Percentiles rank a stretch among this genome's conserved stretches.
Evolutionary conservation across 2,329 filamentous ascomycete species (phyloP).

Genomic region (Hysterium pulicare): DNA sequence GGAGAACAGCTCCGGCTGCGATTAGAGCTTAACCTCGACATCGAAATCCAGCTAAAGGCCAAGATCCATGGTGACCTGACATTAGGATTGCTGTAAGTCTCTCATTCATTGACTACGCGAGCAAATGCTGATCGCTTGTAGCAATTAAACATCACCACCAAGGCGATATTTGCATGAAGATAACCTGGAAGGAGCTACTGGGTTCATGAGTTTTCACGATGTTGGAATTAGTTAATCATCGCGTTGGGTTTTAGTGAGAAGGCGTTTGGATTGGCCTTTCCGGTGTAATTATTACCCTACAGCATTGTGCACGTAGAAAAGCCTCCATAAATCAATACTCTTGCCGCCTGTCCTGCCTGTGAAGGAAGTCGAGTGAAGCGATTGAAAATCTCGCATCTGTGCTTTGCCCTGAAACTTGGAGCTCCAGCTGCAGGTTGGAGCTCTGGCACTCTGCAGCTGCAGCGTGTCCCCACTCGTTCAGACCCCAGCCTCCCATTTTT

Average conservation of each 20-base stretch:
- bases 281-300: conserved; percentile 18
- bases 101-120: neutral
- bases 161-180: neutral
- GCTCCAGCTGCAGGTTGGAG: too few relatives aligned
- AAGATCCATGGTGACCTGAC: conserved; percentile 63
- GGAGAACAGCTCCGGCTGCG: conserved; percentile 54
- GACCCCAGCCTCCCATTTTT: too few relatives aligned
- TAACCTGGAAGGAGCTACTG: neutral
- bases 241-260: conserved; percentile 8
- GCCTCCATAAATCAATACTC: too few relatives aligned
- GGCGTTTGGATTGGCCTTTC: conserved; percentile 27
- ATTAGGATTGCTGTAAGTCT: conserved; percentile 51
- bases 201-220: neutral
- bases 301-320: conserved; percentile 16
- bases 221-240: neutral
- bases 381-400: too few relatives aligned
- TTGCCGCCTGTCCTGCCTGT: too few relatives aligned
- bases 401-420: too few relatives aligned
- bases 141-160: conserved; percentile 6
- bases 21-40: conserved; percentile 60
- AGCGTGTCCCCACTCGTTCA: too few relatives aligned
- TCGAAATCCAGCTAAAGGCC: conserved; percentile 63
- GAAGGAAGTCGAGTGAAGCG: too few relatives aligned
- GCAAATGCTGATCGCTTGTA: conserved; percentile 4
- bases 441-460: too few relatives aligned